These are phyloP conservation scores for Clausena lansium DNA, from an alignment of 345 rosid genomes.

Conservation along the genomic window DNA sequence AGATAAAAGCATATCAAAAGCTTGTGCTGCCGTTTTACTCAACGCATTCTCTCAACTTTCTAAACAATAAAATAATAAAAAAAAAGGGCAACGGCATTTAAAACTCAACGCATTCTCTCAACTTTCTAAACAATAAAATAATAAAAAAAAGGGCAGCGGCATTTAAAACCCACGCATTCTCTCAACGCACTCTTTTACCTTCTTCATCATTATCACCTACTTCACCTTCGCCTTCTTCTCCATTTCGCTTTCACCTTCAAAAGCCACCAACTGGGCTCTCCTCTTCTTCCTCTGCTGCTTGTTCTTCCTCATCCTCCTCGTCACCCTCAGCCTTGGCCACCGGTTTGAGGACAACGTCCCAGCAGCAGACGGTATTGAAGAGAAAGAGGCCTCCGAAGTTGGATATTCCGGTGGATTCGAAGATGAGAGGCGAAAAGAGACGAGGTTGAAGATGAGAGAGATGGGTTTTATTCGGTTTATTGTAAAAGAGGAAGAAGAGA, in stretches of 20 bases:
- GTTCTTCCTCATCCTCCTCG: background rate
- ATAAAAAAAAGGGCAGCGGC: too few species aligned
- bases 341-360: background rate
- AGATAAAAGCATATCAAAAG: too few species aligned
- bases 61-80: too few species aligned
- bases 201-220: slow-evolving; percentile 36
- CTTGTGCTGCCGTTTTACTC: too few species aligned
- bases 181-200: too few species aligned
- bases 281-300: slow-evolving; percentile 6
- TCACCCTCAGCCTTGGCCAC: background rate
- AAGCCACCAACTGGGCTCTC: slow-evolving; percentile 46
- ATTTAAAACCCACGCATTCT: too few species aligned
- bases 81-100: too few species aligned
- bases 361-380: slow-evolving; percentile 38
- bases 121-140: too few species aligned
- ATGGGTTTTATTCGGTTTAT: slow-evolving; percentile 60
- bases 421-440: slow-evolving; percentile 33
- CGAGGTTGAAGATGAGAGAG: slow-evolving; percentile 52
- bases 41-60: too few species aligned
- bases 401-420: slow-evolving; percentile 51
- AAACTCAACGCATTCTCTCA: too few species aligned
- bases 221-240: slow-evolving; percentile 64
- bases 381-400: slow-evolving; percentile 82
- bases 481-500: slow-evolving; percentile 91
- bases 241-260: slow-evolving; percentile 61